A percentile compares a stretch with the other conserved stretches of the same genome.
Conservation (phyloP, 371 early-diverging fungal species). For the Gilbertella persicaria region DNA sequence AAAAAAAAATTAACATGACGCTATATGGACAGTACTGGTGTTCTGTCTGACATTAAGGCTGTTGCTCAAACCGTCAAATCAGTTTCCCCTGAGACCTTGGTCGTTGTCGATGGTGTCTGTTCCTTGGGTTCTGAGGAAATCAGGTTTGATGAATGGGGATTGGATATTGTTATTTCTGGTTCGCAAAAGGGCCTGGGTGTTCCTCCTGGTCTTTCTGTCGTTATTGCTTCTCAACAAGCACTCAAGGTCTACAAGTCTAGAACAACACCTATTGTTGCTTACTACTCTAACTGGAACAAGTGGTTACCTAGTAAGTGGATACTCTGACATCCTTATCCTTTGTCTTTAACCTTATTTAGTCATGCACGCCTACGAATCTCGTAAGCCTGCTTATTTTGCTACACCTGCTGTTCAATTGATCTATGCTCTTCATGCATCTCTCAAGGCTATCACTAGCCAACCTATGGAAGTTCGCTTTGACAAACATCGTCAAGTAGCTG, state of each 20-base stretch:
- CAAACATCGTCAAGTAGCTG: conserved; percentile 71
- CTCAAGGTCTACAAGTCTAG: conserved; percentile 70
- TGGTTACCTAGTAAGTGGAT: conserved; percentile 76
- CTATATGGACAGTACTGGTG: conserved; percentile 66
- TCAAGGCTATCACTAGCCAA: conserved; percentile 74
- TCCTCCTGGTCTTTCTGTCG: conserved; percentile 85
- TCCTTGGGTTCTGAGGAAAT: conserved; percentile 93
- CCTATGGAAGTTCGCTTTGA: conserved; percentile 73
- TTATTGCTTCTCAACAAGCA: conserved; percentile 79
- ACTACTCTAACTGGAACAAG: conserved; percentile 82
- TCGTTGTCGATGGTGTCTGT: conserved; percentile 96
- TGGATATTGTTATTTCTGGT: conserved; percentile 90
- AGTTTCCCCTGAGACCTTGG: conserved; percentile 84
- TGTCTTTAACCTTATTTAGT: conserved; percentile 47
- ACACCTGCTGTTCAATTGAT: conserved; percentile 97
- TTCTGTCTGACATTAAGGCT: conserved; percentile 79
- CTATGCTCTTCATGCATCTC: conserved; percentile 83
- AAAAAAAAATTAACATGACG: background rate
- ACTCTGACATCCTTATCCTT: background rate
- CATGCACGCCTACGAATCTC: conserved; percentile 92
- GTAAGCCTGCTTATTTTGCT: conserved; percentile 93
- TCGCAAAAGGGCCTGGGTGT: conserved; percentile 95
- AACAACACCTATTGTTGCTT: conserved; percentile 69
- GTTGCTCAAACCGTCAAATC: conserved; percentile 76
- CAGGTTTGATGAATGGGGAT: conserved; percentile 89